Conservation (phyloP, 1,284 basidiomycete genomes). For the Fomitopsis palustris region DNA sequence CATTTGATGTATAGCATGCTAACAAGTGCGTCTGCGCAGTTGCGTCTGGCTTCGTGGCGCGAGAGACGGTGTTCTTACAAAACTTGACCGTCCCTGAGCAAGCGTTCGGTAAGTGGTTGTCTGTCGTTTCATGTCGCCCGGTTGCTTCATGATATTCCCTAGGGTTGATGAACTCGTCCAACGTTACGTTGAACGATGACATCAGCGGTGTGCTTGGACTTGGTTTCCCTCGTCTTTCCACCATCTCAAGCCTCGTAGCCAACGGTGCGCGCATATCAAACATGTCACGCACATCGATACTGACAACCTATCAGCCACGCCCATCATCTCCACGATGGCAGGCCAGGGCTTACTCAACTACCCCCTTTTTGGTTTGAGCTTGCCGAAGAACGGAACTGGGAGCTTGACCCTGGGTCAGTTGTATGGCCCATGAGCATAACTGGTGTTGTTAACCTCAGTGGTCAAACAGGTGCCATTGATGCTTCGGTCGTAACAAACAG, state of each 20-base stretch:
- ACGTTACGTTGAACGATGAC: constrained; percentile 57
- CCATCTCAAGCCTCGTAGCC: constrained; percentile 41
- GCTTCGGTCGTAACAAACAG: constrained; percentile 58
- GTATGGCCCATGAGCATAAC: not conserved
- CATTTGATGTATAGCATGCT: not conserved
- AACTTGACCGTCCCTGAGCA: constrained; percentile 59
- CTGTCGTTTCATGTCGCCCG: not conserved
- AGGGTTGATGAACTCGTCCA: constrained; percentile 61
- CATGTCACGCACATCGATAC: not conserved
- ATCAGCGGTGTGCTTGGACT: constrained; percentile 71
- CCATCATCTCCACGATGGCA: constrained; percentile 60
- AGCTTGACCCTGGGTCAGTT: constrained; percentile 58
- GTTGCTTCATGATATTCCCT: not conserved
- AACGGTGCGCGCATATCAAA: constrained; percentile 44
- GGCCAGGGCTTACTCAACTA: constrained; percentile 64
- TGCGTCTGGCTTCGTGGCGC: constrained; percentile 65
- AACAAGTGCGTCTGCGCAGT: constrained; percentile 30
- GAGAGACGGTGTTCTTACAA: constrained; percentile 54
- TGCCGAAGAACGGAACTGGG: constrained; percentile 57
- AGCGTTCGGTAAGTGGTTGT: constrained; percentile 49
- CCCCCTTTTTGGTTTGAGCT: constrained; percentile 67
- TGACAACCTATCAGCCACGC: constrained; percentile 45
- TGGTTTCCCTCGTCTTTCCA: constrained; percentile 70
- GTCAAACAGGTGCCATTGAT: constrained; percentile 62
- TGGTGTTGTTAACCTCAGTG: constrained; percentile 2